Evolutionary conservation across 1,284 basidiomycete species (phyloP).

Genomic region (Mrakiaceae sp.): DNA sequence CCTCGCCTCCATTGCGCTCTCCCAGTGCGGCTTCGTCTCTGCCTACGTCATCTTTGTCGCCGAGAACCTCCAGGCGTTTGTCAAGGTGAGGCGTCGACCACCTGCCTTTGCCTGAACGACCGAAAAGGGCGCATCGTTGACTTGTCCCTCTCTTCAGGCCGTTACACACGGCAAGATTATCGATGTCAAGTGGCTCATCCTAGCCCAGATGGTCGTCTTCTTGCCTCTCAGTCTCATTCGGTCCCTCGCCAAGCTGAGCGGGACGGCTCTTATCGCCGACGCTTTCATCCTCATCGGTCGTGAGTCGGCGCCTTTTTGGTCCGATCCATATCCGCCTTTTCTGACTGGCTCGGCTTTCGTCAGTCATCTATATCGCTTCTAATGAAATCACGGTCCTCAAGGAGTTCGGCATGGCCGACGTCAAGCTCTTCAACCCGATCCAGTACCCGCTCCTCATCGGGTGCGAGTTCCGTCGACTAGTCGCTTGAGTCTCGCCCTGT

Average conservation of each 20-base stretch:
- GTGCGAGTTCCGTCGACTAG: constrained; percentile 36
- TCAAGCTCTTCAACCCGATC: constrained; percentile 75
- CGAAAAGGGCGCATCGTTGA: too few species aligned
- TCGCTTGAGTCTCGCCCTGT: background rate
- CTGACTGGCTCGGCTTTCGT: background rate
- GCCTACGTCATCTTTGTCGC: constrained; percentile 90
- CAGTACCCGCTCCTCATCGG: constrained; percentile 89
- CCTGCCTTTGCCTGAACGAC: too few species aligned
- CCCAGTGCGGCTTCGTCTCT: constrained; percentile 56
- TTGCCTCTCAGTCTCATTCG: constrained; percentile 74
- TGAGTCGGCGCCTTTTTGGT: constrained; percentile 25
- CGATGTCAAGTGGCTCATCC: constrained; percentile 67
- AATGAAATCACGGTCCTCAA: constrained; percentile 62
- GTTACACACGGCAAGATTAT: constrained; percentile 68
- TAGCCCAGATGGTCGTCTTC: constrained; percentile 75
- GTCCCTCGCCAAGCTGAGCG: constrained; percentile 83
- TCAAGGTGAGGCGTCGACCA: constrained; percentile 27
- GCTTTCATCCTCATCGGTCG: constrained; percentile 83
- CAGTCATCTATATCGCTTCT: constrained; percentile 67
- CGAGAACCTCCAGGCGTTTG: constrained; percentile 79
- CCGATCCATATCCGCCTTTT: constrained; percentile 9
- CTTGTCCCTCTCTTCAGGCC: constrained; percentile 39
- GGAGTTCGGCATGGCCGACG: constrained; percentile 61
- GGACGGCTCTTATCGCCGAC: constrained; percentile 85
- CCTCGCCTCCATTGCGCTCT: constrained; percentile 73